Conservation (phyloP, 169 alveolate species). For the Theileria annulata region DNA sequence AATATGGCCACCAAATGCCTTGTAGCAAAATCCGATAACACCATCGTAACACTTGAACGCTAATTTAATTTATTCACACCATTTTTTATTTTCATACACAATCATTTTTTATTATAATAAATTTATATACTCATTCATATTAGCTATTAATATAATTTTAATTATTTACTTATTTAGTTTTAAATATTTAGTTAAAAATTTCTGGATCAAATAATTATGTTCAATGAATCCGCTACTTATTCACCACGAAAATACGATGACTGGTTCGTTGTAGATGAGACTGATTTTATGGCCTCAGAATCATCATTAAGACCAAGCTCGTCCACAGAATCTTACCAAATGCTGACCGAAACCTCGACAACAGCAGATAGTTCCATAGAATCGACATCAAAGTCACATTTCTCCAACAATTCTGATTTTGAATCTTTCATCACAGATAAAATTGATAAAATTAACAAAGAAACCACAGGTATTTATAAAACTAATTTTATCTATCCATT, state of each 20-base stretch:
- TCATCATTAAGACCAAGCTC: not conserved
- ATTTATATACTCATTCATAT: not conserved
- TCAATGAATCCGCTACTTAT: not conserved
- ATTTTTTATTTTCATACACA: conserved; percentile 1
- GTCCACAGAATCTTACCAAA: conserved; percentile 25
- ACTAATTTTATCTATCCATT: not conserved
- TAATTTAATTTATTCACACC: not conserved
- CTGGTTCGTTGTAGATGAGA: conserved; percentile 60
- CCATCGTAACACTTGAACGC: not conserved
- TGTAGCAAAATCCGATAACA: conserved; percentile 69
- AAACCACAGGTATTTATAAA: conserved; percentile 46
- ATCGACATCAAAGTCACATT: conserved; percentile 9
- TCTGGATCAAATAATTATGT: not conserved
- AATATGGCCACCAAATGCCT: conserved; percentile 74
- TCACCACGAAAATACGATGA: conserved; percentile 36
- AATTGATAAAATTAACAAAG: conserved; percentile 42
- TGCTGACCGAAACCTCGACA: not conserved
- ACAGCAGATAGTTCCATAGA: conserved; percentile 22
- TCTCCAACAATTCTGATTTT: conserved; percentile 19
- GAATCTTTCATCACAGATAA: conserved; percentile 19
- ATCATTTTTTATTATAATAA: not conserved
- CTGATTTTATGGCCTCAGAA: conserved; percentile 1
- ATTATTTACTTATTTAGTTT: too few relatives aligned
- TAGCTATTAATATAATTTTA: not conserved
- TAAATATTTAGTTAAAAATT: too few relatives aligned